phyloP scores from a whole-genome alignment of 805 yeast species.

The Sungouiozyma intestinalis region DNA sequence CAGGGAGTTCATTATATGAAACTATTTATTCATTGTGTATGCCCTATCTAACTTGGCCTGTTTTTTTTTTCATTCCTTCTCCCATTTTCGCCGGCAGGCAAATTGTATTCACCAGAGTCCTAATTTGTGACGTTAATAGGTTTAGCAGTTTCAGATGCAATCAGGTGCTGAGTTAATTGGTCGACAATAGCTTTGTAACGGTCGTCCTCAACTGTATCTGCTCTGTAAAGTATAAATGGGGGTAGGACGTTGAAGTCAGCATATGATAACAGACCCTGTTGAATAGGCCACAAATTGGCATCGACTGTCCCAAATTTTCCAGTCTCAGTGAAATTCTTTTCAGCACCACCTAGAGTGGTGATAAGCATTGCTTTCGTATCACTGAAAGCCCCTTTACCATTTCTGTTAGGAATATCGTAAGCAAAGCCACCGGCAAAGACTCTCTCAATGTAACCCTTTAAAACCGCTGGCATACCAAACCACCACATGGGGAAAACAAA shows the following conservation, averaged over 20 bases:
- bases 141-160: conserved; percentile 2
- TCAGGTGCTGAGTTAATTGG: conserved; percentile 4
- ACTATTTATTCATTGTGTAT: no score
- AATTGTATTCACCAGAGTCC: conserved; percentile 14
- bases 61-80: conserved; percentile 12
- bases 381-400: conserved; percentile 18
- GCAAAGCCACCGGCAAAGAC: conserved; percentile 18
- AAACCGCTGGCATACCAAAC: conserved; percentile 25
- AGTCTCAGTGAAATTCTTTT: conserved; percentile 7
- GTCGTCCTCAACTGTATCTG: conserved; percentile 4
- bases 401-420: conserved; percentile 18
- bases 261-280: conserved; percentile 14
- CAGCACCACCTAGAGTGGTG: conserved; percentile 10
- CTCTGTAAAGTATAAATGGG: conserved; percentile 7
- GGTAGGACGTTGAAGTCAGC: conserved; percentile 16
- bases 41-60: conserved; percentile 9
- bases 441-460: conserved; percentile 26
- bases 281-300: conserved; percentile 15
- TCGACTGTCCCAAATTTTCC: conserved; percentile 17
- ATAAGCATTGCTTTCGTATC: conserved; percentile 16
- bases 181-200: conserved; percentile 2
- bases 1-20: no score
- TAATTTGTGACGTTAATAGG: conserved; percentile 13
- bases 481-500: conserved; percentile 27
- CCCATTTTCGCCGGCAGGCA: conserved; percentile 8